These are phyloP conservation scores for Amylostereum areolatum DNA, from an alignment of 1,284 basidiomycete species.

Conservation along the genomic window DNA sequence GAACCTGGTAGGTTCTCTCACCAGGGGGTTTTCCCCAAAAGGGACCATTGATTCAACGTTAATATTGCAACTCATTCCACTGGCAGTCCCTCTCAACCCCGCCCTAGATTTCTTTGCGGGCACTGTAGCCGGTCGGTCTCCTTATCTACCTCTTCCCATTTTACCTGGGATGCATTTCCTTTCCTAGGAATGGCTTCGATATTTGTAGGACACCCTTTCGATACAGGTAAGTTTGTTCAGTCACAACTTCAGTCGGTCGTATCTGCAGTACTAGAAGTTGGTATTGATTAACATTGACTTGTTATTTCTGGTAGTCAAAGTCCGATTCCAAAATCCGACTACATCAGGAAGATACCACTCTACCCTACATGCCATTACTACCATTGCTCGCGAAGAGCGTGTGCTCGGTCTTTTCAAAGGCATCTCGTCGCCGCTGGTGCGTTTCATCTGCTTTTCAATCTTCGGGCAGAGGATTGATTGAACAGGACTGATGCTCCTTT, in stretches of 20 bases:
- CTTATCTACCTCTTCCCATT: not conserved
- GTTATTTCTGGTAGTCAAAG: constrained; percentile 51
- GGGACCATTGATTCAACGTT: too few species aligned
- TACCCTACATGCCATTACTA: constrained; percentile 54
- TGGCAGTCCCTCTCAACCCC: constrained; percentile 33
- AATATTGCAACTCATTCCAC: too few species aligned
- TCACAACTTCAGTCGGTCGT: not conserved
- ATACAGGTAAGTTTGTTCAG: constrained; percentile 48
- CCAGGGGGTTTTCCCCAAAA: too few species aligned
- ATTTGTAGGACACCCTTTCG: constrained; percentile 66
- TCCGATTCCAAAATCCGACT: constrained; percentile 63
- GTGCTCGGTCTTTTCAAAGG: constrained; percentile 67
- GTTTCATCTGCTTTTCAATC: constrained; percentile 14
- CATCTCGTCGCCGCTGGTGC: constrained; percentile 63
- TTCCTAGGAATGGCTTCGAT: constrained; percentile 55
- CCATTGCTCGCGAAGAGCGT: constrained; percentile 63
- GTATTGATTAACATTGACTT: not conserved
- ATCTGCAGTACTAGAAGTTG: not conserved
- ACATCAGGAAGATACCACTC: constrained; percentile 51
- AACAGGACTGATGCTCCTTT: not conserved
- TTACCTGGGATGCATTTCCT: constrained; percentile 1
- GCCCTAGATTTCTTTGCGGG: constrained; percentile 68
- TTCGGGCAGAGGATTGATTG: not conserved
- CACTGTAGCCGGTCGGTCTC: constrained; percentile 50
- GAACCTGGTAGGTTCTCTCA: too few species aligned